Base-by-base conservation (phyloP, 257 asterid species). In the Solanum chiquidenum region DNA sequence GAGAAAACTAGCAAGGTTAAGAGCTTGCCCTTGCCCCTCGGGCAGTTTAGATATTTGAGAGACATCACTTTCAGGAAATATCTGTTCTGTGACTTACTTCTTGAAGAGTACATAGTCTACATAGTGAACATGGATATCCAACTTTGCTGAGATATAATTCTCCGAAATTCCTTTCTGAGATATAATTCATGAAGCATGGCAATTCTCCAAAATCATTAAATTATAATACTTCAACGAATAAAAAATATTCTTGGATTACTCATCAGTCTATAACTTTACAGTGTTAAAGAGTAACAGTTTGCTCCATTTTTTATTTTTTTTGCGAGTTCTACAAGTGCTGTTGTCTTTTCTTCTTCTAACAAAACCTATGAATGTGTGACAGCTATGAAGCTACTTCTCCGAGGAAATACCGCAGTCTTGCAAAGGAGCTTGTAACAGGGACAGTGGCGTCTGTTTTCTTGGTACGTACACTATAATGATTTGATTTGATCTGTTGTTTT, bases 311-410 rank as follows among this genome's bases (percentile, higher is more conserved):
- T 34, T 4, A 0, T 5, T 40, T 18, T 8, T 42, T 27, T 44
- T 27, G 18, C 5, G 27, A 13, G 18, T 16, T 77, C 42, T 46
- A 18, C 68, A 80, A 46, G 40, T 80, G 18, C 1, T 80, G 85
- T 9, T 18, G 68, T 46, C 11, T 46, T 80, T 46, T 40, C 21
- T 16, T 64, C 40, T 13, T 27, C 7, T 88, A 40, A 85, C 68
- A 60, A 60, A 52, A 52, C 49, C 13, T 83, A 42, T 31, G 20
- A 75, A 14, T 93, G 93, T 49, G 20, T 82, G 20, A 82, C 97
- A 96, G 99, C 89, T 96, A 96, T 86, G 99, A 95, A 92, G 98
- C 99, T 83, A 96, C 99, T 85, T 91, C 98, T 83, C 96, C 99
- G 14, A 92, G 94, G 93, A 96, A 90, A 93, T 94, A 92, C 31